A percentile compares a stretch with the other conserved stretches of the same genome.
phyloP scores from a whole-genome alignment of 257 asterid genomes.

The Prunella vulgaris region DNA sequence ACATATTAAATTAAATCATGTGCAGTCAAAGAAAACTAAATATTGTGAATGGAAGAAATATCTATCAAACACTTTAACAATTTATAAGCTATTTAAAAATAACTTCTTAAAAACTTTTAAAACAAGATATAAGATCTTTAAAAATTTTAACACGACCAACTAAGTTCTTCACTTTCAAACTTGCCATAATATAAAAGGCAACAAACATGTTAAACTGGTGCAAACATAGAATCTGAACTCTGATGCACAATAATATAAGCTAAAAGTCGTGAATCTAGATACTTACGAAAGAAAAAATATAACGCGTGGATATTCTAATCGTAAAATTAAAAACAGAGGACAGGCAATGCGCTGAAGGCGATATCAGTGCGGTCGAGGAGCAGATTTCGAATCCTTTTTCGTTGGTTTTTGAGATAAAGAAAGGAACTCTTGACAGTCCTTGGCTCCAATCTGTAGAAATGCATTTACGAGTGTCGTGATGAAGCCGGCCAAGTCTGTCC shows the following conservation, averaged over 20 bases:
- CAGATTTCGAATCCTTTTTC: background rate
- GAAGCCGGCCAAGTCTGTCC: conserved; percentile 35
- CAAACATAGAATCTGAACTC: background rate
- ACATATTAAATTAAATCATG: too few relatives aligned
- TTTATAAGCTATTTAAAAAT: too few relatives aligned
- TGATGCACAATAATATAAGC: background rate
- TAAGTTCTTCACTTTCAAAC: background rate
- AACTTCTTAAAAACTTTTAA: too few relatives aligned
- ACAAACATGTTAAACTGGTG: background rate
- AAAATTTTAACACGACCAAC: too few relatives aligned
- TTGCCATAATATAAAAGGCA: background rate
- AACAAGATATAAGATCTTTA: too few relatives aligned
- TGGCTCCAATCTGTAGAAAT: conserved; percentile 50
- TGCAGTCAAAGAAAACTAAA: too few relatives aligned
- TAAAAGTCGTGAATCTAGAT: background rate
- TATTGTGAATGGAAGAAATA: too few relatives aligned
- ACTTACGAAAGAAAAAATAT: background rate
- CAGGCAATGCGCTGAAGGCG: too few relatives aligned
- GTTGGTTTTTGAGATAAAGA: conserved; percentile 29
- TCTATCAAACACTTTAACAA: too few relatives aligned
- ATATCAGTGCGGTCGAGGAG: background rate
- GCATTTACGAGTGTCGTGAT: conserved; percentile 46
- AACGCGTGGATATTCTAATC: too few relatives aligned
- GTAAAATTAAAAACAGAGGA: background rate
- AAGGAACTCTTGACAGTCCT: conserved; percentile 62